Base-by-base conservation (phyloP, 176 grass and related monocot genomes). In the Carex parvula region DNA sequence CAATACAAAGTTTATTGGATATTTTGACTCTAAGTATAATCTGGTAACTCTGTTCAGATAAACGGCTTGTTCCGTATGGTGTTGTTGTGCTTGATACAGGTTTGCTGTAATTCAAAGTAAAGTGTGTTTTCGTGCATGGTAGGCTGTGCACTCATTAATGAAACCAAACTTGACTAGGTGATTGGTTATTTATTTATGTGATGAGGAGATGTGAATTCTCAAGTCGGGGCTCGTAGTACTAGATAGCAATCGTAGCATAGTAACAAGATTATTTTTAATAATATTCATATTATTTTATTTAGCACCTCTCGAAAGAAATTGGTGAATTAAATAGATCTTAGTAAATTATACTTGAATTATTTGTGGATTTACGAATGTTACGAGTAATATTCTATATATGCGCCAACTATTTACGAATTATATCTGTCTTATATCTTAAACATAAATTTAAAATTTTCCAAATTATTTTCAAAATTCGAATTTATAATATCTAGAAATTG, bases 1-100 rank as follows among this genome's bases (percentile, higher is more conserved):
- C 60, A 50, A 78, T 56, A 37, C 35, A 44, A 44, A 81, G n/a
- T 81, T 64, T 46, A 46, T 61, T 81, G 17, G 35, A 64, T 59
- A 64, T 64, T 63, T 63, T 17, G n/a, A n/a, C n/a, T n/a, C n/a
- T n/a, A n/a, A n/a, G n/a, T n/a, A n/a, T n/a, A n/a, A n/a, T n/a
- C n/a, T n/a, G n/a, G n/a, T n/a, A 41, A 26, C 13, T 80, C 8
- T 60, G 58, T 46, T 42, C 20, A 20, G 18, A 39, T 60, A 81
- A 60, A n/a, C n/a, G n/a, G 14, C 33, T 81, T 61, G 29, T 22
- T 42, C 17, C 2, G 24, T 59, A 14, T 21, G 56, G 6, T 79
- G 75, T 58, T n/a, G n/a, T 81, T 62, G 6, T 63, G n/a, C 62
- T 62, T 60, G 1, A 62, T 81, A 24, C 37, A 15, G 22, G 32